phyloP scores from a whole-genome alignment of 2,329 filamentous ascomycete genomes.

The Phaeomoniella chlamydospora region DNA sequence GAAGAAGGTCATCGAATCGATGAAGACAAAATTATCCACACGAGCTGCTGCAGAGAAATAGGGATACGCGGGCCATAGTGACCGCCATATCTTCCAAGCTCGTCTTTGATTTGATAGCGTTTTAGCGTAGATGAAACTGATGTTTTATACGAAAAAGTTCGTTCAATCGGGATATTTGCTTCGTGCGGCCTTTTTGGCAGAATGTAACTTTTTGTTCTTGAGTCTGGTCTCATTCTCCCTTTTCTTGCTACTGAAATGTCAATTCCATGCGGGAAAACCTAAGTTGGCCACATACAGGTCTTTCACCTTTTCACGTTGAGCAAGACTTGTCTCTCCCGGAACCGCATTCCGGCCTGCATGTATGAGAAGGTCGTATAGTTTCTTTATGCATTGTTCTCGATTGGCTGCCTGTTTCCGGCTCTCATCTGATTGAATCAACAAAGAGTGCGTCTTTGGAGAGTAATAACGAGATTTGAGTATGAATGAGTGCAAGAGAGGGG shows the following conservation, averaged over 20 bases:
- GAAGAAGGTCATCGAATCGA: conserved; percentile 33
- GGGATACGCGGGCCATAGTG: background rate
- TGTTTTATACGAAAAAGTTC: background rate
- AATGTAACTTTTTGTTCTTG: conserved; percentile 44
- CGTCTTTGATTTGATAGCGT: background rate
- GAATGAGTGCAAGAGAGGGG: conserved; percentile 35
- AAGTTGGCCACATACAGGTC: conserved; percentile 23
- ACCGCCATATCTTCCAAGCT: too few relatives aligned
- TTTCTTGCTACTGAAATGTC: conserved; percentile 23
- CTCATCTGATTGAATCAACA: conserved; percentile 50
- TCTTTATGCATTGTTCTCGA: conserved; percentile 42
- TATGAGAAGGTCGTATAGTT: conserved; percentile 39
- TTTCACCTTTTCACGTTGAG: conserved; percentile 39
- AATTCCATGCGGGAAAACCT: background rate
- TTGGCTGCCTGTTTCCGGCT: conserved; percentile 48
- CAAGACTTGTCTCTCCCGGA: conserved; percentile 45
- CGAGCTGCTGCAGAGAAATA: background rate
- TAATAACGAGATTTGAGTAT: conserved; percentile 41
- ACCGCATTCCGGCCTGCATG: conserved; percentile 35
- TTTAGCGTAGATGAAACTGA: conserved; percentile 2
- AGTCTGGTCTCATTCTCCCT: conserved; percentile 43
- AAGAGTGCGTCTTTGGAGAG: conserved; percentile 33
- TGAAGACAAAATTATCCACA: background rate
- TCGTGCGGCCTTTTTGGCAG: conserved; percentile 41
- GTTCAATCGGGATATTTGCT: conserved; percentile 6